phyloP scores from a whole-genome alignment of 805 yeast genomes.

The Ogataea nonfermentans region DNA sequence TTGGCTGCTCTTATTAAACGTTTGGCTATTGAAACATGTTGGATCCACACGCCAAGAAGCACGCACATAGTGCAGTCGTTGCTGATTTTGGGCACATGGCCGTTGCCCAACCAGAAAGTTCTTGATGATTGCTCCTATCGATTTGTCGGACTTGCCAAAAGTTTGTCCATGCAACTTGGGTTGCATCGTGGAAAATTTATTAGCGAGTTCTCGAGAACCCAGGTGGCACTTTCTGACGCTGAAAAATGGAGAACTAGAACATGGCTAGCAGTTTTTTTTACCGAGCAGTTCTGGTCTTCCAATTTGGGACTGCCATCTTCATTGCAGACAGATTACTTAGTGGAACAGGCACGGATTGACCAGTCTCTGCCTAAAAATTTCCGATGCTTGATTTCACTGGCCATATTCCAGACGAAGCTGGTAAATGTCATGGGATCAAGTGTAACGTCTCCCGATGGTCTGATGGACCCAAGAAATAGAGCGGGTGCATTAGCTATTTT shows the following conservation, averaged over 20 bases:
- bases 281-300: constrained; percentile 90
- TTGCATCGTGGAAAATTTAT: constrained; percentile 90
- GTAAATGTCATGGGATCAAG: constrained; percentile 85
- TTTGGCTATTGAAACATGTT: constrained; percentile 86
- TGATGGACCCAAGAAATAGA: constrained; percentile 78
- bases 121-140: constrained; percentile 89
- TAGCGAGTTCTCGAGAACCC: constrained; percentile 86
- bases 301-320: constrained; percentile 85
- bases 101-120: constrained; percentile 87
- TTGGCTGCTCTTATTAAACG: constrained; percentile 78
- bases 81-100: constrained; percentile 85
- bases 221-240: constrained; percentile 83
- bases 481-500: constrained; percentile 76
- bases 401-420: constrained; percentile 81
- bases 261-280: constrained; percentile 85
- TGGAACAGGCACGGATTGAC: constrained; percentile 77
- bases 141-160: constrained; percentile 83
- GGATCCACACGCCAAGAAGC: constrained; percentile 90
- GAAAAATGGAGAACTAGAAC: constrained; percentile 93
- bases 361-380: constrained; percentile 63
- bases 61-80: constrained; percentile 92
- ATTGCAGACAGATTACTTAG: constrained; percentile 74
- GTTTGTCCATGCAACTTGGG: constrained; percentile 81
- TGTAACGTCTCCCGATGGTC: constrained; percentile 83
- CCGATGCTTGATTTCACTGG: constrained; percentile 66